These are phyloP conservation scores for Pestalotiopsis sp. DNA, from an alignment of 2,329 filamentous ascomycete species.

Conservation along the genomic window DNA sequence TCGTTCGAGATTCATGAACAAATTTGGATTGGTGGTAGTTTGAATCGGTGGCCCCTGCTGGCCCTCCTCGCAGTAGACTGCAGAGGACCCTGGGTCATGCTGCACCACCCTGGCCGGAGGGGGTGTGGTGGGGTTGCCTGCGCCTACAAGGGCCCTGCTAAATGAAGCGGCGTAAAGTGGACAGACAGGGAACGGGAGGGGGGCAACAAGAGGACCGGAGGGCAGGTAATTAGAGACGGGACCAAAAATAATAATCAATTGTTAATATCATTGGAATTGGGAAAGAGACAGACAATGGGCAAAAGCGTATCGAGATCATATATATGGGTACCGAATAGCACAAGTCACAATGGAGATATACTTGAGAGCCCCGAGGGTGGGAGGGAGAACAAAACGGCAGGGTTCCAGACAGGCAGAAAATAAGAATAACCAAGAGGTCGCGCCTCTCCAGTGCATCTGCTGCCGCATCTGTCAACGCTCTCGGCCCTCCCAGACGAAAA, in stretches of 20 bases:
- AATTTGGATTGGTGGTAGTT: slow-evolving; percentile 13
- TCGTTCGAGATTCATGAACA: slow-evolving; percentile 12
- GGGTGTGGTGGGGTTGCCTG: slow-evolving; percentile 14
- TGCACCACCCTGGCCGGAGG: slow-evolving; percentile 7
- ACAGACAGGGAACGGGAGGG: slow-evolving; percentile 6
- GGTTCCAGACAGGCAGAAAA: neutral
- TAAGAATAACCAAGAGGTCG: neutral
- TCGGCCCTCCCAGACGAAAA: slow-evolving; percentile 10
- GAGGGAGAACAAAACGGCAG: neutral
- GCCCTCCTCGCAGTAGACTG: slow-evolving; percentile 3
- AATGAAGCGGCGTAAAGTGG: slow-evolving; percentile 15
- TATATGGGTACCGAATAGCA: neutral
- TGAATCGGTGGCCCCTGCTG: slow-evolving; percentile 13
- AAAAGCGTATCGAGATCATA: neutral
- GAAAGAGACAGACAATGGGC: neutral
- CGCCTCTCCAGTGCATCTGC: slow-evolving; percentile 1
- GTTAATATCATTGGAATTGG: neutral
- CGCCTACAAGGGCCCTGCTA: slow-evolving; percentile 8
- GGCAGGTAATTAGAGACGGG: neutral
- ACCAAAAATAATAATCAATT: neutral
- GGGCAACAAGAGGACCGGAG: slow-evolving; percentile 6
- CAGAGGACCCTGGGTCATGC: slow-evolving; percentile 2
- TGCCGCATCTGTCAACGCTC: slow-evolving; percentile 12
- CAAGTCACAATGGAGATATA: neutral
- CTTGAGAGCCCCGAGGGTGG: neutral